Base-by-base conservation (phyloP, 306 rosid species). In the Cucumis hystrix region DNA sequence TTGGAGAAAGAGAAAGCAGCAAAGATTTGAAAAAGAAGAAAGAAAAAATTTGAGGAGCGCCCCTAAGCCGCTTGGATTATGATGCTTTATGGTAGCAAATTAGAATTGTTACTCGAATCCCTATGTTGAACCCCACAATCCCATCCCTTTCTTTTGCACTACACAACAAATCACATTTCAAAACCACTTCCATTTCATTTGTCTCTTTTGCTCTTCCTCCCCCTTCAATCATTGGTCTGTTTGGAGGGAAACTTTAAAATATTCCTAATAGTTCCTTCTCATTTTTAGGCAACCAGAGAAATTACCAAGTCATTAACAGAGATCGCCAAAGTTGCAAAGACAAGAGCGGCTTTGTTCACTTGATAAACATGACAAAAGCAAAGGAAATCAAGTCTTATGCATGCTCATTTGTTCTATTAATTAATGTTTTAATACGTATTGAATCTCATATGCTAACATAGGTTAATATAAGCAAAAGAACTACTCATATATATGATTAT, bases 1-100 rank as follows among this genome's bases (percentile, higher is more conserved):
- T 78, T 83, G 69, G 4, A 16, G 76, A 83, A 86, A 59, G 68
- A 72, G 33, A 85, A 81, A 40, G 78, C 84, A 83, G 87, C 78
- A 86, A 90, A 86, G 87, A 82, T 54, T 62, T 33, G 77, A 54
- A 11, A 20, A 57, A 4, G 75, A 81, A 17, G 11, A 13, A 35
- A 64, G 66, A 15, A n/a, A 28, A 28, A 45, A 69, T 45, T 21
- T 20, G 54, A 23, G 75, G 75, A 45, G 57, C 28, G 73, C 4
- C 68, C 6, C 18, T 5, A 4, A 33, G 37, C 66, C 68, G 43
- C 28, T 69, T 6, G 75, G 35, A 35, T n/a, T 67, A 21, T 28
- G 30, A 28, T 39, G 28, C 74, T 67, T 67, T 64, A 37, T 64
- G 8, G 25, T 64, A 12, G 57, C 75, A 69, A 69, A 41, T 43